These are phyloP conservation scores for Excoecaria agallocha DNA, from an alignment of 345 rosid species.

Conservation along the genomic window DNA sequence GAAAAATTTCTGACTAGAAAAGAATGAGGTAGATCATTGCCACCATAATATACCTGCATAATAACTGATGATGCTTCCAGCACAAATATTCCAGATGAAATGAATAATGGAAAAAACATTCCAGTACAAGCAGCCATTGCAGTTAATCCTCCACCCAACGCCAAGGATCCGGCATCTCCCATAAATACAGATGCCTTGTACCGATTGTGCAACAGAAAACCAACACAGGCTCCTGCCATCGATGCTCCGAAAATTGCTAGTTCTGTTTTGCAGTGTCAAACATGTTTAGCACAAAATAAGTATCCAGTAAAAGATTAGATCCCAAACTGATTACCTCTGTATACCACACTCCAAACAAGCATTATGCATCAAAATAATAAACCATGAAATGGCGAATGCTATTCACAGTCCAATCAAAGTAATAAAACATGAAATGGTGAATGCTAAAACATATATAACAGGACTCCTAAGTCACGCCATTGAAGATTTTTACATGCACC, in stretches of 20 bases:
- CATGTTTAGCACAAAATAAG: conserved; percentile 12
- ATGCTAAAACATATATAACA: not conserved
- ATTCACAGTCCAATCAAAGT: not conserved
- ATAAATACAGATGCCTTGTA: conserved; percentile 77
- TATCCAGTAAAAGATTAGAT: not conserved
- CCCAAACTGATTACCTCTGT: not conserved
- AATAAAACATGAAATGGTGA: not conserved
- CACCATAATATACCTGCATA: conserved; percentile 50
- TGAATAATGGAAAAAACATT: conserved; percentile 84
- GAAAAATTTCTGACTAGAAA: not conserved
- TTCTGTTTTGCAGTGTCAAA: conserved; percentile 42
- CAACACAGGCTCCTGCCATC: conserved; percentile 94
- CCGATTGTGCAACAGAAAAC: conserved; percentile 82
- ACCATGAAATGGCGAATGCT: not conserved
- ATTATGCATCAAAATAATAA: conserved; percentile 3
- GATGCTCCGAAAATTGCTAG: conserved; percentile 85
- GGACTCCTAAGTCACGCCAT: not conserved
- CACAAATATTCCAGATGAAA: conserved; percentile 72
- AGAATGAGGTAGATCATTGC: not conserved
- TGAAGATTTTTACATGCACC: not conserved
- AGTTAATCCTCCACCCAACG: conserved; percentile 87
- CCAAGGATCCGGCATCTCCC: conserved; percentile 86
- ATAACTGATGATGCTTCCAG: conserved; percentile 61
- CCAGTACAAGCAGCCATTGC: conserved; percentile 96
- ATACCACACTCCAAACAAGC: conserved; percentile 1